phyloP scores from a whole-genome alignment of 441 rosid species.

The Adansonia rubrostipa region DNA sequence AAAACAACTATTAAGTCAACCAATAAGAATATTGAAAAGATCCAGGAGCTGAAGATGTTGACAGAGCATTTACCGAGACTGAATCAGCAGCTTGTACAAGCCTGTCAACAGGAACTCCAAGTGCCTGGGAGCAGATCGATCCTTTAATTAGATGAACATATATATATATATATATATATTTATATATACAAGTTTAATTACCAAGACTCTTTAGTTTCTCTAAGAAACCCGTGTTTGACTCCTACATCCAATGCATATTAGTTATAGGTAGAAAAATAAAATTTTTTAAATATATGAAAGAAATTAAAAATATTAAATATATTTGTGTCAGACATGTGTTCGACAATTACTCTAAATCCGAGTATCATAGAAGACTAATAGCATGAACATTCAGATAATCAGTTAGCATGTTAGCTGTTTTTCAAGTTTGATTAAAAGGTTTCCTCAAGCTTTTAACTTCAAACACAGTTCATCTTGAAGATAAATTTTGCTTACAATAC shows the following conservation, averaged over 20 bases:
- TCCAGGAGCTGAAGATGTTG: background rate
- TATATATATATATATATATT: too few relatives aligned
- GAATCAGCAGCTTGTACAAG: slow-evolving; percentile 88
- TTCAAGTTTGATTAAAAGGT: too few relatives aligned
- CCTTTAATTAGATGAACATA: slow-evolving; percentile 25
- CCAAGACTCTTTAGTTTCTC: background rate
- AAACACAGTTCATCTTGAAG: too few relatives aligned
- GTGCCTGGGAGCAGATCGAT: slow-evolving; percentile 57
- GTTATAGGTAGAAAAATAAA: background rate
- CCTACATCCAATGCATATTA: background rate
- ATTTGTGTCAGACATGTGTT: background rate
- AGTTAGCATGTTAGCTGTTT: too few relatives aligned
- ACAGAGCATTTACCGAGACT: slow-evolving; percentile 56
- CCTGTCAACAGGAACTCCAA: slow-evolving; percentile 78
- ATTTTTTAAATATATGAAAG: background rate
- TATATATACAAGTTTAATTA: background rate
- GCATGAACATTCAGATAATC: too few relatives aligned
- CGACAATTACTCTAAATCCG: too few relatives aligned
- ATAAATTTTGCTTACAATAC: too few relatives aligned
- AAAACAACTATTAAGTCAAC: background rate
- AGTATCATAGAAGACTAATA: background rate
- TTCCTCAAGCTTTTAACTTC: too few relatives aligned
- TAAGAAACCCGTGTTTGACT: background rate
- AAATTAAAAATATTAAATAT: background rate
- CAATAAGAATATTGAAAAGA: background rate